Evolutionary conservation across 768 basidiomycete species (phyloP).

Genomic region (Suillus discolor): DNA sequence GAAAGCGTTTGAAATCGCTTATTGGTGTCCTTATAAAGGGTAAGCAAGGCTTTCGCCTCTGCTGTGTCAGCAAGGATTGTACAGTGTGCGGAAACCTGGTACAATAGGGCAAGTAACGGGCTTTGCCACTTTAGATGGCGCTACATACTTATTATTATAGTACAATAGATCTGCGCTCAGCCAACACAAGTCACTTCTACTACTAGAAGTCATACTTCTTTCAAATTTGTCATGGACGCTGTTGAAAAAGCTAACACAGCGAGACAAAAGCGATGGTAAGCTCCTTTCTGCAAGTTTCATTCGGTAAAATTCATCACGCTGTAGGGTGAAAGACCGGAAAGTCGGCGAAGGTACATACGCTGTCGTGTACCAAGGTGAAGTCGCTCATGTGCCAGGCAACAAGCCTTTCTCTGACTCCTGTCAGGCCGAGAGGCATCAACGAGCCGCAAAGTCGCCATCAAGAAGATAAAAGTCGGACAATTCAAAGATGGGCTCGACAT

Average conservation of each 20-base stretch:
- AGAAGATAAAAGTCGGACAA: conserved; percentile 96
- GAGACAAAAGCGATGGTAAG: conserved; percentile 69
- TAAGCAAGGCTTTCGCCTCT: too few relatives aligned
- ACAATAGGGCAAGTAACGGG: too few relatives aligned
- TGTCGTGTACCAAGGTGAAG: conserved; percentile 87
- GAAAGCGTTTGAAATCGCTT: too few relatives aligned
- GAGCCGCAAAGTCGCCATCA: conserved; percentile 90
- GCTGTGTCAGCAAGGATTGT: too few relatives aligned
- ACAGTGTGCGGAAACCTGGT: too few relatives aligned
- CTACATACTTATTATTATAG: too few relatives aligned
- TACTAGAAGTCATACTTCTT: background rate
- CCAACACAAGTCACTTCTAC: background rate
- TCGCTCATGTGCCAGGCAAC: conserved; percentile 6
- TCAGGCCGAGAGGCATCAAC: conserved; percentile 75
- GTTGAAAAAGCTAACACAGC: conserved; percentile 80
- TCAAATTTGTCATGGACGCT: conserved; percentile 63
- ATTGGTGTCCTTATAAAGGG: too few relatives aligned
- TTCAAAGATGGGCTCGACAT: conserved; percentile 99
- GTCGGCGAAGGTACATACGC: conserved; percentile 95
- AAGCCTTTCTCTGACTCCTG: conserved; percentile 12
- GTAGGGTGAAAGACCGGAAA: conserved; percentile 79
- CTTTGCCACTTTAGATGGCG: too few relatives aligned
- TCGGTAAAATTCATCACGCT: conserved; percentile 11
- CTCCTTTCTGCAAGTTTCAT: conserved; percentile 7
- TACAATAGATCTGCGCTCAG: too few relatives aligned